Conservation (phyloP, 371 early-diverging fungal genomes). For the Mortierella sp. region DNA sequence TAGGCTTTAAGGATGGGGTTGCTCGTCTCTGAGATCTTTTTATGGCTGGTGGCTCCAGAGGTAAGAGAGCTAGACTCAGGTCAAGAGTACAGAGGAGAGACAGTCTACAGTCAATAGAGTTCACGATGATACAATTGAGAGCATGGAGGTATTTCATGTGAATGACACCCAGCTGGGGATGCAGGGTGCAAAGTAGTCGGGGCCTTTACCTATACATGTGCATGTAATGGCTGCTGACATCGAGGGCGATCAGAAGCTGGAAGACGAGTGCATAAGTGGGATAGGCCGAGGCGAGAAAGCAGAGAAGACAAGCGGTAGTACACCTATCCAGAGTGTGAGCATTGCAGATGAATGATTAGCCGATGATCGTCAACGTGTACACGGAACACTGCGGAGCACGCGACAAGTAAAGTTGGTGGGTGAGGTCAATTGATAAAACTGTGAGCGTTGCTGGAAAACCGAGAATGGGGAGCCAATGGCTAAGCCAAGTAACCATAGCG, state of each 20-base stretch:
- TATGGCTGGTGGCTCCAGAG: constrained; percentile 91
- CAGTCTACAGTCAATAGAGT: not conserved
- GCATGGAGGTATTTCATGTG: constrained; percentile 14
- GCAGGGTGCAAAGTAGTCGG: not conserved
- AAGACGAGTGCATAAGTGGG: constrained; percentile 79
- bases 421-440: too few relatives aligned
- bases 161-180: constrained; percentile 9
- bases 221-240: constrained; percentile 96
- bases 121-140: constrained; percentile 7
- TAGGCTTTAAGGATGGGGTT: constrained; percentile 86
- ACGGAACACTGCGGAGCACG: too few relatives aligned
- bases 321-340: constrained; percentile 57
- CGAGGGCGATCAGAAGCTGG: constrained; percentile 90
- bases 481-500: too few relatives aligned
- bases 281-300: constrained; percentile 80
- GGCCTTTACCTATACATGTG: constrained; percentile 90
- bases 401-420: too few relatives aligned
- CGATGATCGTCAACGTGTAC: constrained; percentile 5
- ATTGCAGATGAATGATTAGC: constrained; percentile 1
- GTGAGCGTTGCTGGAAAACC: too few relatives aligned
- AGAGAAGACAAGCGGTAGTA: constrained; percentile 92
- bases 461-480: too few relatives aligned
- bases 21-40: constrained; percentile 76
- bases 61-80: constrained; percentile 72
- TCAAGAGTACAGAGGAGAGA: not conserved